Evolutionary conservation across 352 stramenopile species (phyloP), one percentile per base, ranked within the genome.

Genomic region (Lagenidium sp.): DNA sequence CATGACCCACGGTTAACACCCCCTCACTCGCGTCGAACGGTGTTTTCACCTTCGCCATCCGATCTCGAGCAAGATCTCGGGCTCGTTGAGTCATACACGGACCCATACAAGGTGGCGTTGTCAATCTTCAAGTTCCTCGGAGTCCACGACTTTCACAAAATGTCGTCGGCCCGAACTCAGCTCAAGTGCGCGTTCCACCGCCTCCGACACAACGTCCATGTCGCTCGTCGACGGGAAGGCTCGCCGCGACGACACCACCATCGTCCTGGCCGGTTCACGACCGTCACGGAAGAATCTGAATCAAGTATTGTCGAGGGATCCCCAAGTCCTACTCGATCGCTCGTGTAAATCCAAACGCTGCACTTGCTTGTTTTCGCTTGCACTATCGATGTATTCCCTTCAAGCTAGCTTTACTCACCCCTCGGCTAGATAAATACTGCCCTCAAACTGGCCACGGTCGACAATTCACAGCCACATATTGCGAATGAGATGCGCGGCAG

Each of bases 81-180:
- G 16, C 39, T 77, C 2, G 25, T 47, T 6, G 49, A 65, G 20
- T 68, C 53, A 38, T 87, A 87, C 46, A 68, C 75, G n/a, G 75
- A 87, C 32, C 75, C 75, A 42, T 87, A 82, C 63, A 85, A 85
- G 49, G 72, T 76, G 19, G 70, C 69, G 16, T 50, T 87, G 13
- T 85, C 63, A 6, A 69, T 87, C 31, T 85, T 83, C 57, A 83
- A 83, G 37, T 47, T 82, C 24, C 43, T 85, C 12, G 68, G 66
- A 10, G 72, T 81, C 26, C 80, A 85, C 36, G 53, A 60, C 32
- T 83, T 87, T 47, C 69, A 81, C 32, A 68, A 63, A 12, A 87
- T 87, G 75, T 69, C 60, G 5, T 81, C 71, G 11, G 51, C 57
- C 2, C 57, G 57, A 16, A 81, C 75, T 2, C 67, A 82, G 47